Conservation (phyloP, 805 yeast genomes). For the Kluyveromyces siamensis region DNA sequence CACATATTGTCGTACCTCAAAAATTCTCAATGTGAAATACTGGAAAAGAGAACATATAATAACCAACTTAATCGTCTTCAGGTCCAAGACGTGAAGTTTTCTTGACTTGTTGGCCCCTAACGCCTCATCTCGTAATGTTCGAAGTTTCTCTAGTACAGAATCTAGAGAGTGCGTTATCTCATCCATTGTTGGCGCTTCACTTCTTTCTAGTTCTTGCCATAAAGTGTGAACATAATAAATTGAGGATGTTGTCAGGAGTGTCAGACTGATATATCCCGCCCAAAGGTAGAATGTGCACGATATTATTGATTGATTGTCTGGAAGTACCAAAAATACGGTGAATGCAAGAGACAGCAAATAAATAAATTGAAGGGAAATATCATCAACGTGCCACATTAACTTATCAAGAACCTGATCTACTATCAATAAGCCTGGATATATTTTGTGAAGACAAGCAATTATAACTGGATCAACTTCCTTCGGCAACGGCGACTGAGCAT, state of each 20-base stretch:
- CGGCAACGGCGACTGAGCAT: not conserved
- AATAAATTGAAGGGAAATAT: slow-evolving; percentile 20
- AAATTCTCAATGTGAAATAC: not conserved
- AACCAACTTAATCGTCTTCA: not conserved
- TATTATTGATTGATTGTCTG: not conserved
- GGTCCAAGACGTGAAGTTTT: not conserved
- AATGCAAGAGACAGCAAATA: slow-evolving; percentile 12
- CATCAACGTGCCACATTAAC: slow-evolving; percentile 24
- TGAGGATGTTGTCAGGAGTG: slow-evolving; percentile 9
- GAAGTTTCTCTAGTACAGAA: slow-evolving; percentile 19
- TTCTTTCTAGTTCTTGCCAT: slow-evolving; percentile 9
- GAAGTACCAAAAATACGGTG: slow-evolving; percentile 9
- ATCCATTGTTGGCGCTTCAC: slow-evolving; percentile 27
- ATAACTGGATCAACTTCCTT: not conserved
- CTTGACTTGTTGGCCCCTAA: not conserved
- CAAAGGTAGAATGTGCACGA: slow-evolving; percentile 7
- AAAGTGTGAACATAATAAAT: slow-evolving; percentile 17
- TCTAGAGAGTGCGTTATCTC: slow-evolving; percentile 21
- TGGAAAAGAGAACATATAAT: not conserved
- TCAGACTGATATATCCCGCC: slow-evolving; percentile 16
- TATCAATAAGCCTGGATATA: slow-evolving; percentile 23
- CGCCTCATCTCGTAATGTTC: slow-evolving; percentile 13
- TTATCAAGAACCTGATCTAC: slow-evolving; percentile 18
- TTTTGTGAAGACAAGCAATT: slow-evolving; percentile 12
- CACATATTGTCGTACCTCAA: slow-evolving; percentile 6